Evolutionary conservation across 2,329 filamentous ascomycete genomes (phyloP).

Genomic region (Xylaria sp.): DNA sequence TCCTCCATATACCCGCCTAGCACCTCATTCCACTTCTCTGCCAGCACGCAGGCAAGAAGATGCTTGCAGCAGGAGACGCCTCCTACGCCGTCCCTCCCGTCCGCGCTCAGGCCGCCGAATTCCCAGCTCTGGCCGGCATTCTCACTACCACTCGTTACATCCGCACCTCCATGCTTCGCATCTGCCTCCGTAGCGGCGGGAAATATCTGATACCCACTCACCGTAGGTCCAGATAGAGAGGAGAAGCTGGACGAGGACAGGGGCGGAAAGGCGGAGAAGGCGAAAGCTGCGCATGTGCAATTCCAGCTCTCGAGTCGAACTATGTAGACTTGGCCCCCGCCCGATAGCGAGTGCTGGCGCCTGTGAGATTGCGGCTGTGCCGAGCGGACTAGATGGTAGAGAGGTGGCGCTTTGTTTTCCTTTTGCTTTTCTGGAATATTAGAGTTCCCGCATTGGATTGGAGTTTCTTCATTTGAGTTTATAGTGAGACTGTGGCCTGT

Average conservation of each 20-base stretch:
- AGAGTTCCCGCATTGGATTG: background rate
- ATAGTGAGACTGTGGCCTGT: background rate
- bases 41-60: conserved; percentile 82
- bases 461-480: background rate
- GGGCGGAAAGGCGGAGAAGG: conserved; percentile 73
- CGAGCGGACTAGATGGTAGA: conserved; percentile 73
- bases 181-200: conserved; percentile 1
- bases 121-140: conserved; percentile 40
- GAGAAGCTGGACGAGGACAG: conserved; percentile 4
- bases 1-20: conserved; percentile 68
- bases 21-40: conserved; percentile 68
- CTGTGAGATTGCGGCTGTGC: conserved; percentile 52
- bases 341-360: conserved; percentile 38
- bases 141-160: conserved; percentile 17
- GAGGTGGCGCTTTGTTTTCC: conserved; percentile 16
- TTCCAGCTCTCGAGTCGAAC: conserved; percentile 83
- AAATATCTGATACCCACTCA: conserved; percentile 8
- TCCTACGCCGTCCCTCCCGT: conserved; percentile 46
- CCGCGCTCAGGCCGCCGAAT: conserved; percentile 50
- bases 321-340: conserved; percentile 62
- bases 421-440: conserved; percentile 1
- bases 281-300: conserved; percentile 88
- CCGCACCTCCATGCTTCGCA: conserved; percentile 24
- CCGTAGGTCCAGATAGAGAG: background rate
- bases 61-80: conserved; percentile 82